Percentiles rank a stretch among this genome's conserved stretches.
Conservation (phyloP, 495 filamentous ascomycete genomes). For the Sporormia fimetaria region DNA sequence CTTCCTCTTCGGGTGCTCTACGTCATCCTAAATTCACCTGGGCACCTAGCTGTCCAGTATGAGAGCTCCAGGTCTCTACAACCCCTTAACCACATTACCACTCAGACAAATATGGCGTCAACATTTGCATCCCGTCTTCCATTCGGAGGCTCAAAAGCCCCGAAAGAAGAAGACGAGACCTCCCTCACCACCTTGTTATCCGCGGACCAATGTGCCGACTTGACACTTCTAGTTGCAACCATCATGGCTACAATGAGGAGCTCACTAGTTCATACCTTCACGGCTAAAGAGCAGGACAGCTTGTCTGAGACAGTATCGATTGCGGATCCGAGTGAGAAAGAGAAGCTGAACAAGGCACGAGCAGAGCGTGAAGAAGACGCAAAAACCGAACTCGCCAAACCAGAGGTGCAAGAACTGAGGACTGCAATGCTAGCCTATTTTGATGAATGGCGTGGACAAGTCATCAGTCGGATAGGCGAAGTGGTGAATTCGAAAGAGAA, state of each 20-base stretch:
- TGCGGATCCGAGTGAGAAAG: conserved; percentile 9
- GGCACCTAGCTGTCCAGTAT: too few relatives aligned
- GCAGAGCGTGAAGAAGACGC: conserved; percentile 18
- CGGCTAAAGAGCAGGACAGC: conserved; percentile 5
- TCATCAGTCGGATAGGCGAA: conserved; percentile 52
- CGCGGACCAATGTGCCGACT: conserved; percentile 21
- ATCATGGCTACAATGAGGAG: conserved; percentile 23
- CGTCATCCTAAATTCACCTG: too few relatives aligned
- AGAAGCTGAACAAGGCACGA: conserved; percentile 15
- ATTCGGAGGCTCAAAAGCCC: conserved; percentile 14
- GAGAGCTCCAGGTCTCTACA: too few relatives aligned
- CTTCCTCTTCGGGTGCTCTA: too few relatives aligned
- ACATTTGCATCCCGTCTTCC: conserved; percentile 12
- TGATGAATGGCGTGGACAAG: conserved; percentile 52
- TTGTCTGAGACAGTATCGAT: neutral
- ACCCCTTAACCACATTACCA: neutral
- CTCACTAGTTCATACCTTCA: conserved; percentile 17
- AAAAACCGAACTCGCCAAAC: conserved; percentile 27
- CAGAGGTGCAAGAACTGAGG: conserved; percentile 31
- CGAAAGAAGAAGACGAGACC: conserved; percentile 6
- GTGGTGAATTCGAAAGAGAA: conserved; percentile 49
- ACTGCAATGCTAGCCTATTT: conserved; percentile 43
- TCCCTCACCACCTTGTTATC: conserved; percentile 19
- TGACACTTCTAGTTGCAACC: conserved; percentile 20
- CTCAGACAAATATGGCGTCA: neutral